Evolutionary conservation across 2,329 filamentous ascomycete genomes (phyloP), one percentile per base, ranked within the genome.

Genomic region (Aureobasidium sp.): DNA sequence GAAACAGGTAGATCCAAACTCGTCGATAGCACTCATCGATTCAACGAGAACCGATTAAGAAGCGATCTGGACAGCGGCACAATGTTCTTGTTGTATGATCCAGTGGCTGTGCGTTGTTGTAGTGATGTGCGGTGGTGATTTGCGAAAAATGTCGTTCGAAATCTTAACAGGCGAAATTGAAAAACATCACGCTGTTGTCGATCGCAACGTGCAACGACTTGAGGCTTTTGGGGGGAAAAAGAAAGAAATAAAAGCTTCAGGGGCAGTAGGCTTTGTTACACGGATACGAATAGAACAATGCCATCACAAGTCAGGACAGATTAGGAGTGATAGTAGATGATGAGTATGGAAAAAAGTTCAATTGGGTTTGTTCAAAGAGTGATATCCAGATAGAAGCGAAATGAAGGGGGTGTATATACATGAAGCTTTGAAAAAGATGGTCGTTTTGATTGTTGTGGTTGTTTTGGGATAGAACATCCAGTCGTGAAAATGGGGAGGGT

Each of bases 361-460:
- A 45, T 45, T 55, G 37, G 9, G 29, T 57, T 57, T 57, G 53
- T 31, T 59, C 27, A 17, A 58, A 59, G 45, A 42, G 37, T 59
- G 55, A 59, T 59, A 59, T 59, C 55, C 21, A 59, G 46, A 49
- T 21, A 57, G 55, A 59, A 50, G 43, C 17, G 45, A 59, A 59
- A 15, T 10, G n/a, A 57, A 58, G n/a, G 23, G 33, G 8, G 55
- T 29, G 27, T 59, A 59, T 59, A 17, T 59, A 59, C 55, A 59
- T 21, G 55, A 59, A 59, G 33, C 25, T 38, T 50, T 21, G 29
- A 46, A 57, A 50, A 33, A 27, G 15, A 31, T 35, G 19, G 46
- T 50, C 46, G 46, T 50, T 50, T 50, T 50, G 46, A 21, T 37
- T 40, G 42, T 57, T 38, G 31, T 47, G 54, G 31, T 47, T 47